Base-by-base conservation (phyloP, 2,329 filamentous ascomycete species). In the Diaporthe citrichinensis region DNA sequence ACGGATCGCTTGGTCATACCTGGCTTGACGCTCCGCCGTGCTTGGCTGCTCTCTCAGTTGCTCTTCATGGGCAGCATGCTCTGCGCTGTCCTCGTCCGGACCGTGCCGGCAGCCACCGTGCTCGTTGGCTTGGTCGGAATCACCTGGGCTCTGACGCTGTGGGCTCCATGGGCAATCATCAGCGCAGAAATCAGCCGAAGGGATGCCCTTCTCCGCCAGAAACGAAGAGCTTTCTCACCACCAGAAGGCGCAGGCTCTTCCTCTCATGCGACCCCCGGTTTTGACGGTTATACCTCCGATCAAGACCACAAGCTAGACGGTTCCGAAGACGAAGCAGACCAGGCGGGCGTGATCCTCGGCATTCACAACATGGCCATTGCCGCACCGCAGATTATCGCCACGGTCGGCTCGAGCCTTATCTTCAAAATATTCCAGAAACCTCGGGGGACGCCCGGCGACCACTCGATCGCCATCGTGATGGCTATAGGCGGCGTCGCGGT, bases 321-420 rank as follows among this genome's bases (percentile, higher is more conserved):
- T 14, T 84, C 84, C 10, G 84, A 90, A 62, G 88, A 91, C 36
- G 88, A 91, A 53, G 87, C 91, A 2, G 94, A 96, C 80, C 94
- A 97, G 82, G 95, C 95, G 6, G 95, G 96, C 57, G 94, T 98
- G 55, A 95, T 98, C 59, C 89, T 98, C 2, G 96, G 96, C 12
- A 95, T 98, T 73, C 96, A 98, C 87, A 98, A 98, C 83, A 96
- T 98, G 85, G 93, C 96, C 23, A 94, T 98, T 79, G 95, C 96
- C 0, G 92, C 95, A 7, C 96, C 96, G 1, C 96, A 98, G 82
- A 96, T 98, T 76, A 89, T 98, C 73, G 95, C 96, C 15, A 98
- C 95, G 8, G 86, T 98, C 39, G 92, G 94, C 34, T 96, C 94
- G 76, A 95, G 94, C 81, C 87, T 94, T 76, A 94, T 98, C 77